Evolutionary conservation across 257 asterid species (phyloP), one percentile per base, ranked within the genome.

Genomic region (Ophiorrhiza pumila): DNA sequence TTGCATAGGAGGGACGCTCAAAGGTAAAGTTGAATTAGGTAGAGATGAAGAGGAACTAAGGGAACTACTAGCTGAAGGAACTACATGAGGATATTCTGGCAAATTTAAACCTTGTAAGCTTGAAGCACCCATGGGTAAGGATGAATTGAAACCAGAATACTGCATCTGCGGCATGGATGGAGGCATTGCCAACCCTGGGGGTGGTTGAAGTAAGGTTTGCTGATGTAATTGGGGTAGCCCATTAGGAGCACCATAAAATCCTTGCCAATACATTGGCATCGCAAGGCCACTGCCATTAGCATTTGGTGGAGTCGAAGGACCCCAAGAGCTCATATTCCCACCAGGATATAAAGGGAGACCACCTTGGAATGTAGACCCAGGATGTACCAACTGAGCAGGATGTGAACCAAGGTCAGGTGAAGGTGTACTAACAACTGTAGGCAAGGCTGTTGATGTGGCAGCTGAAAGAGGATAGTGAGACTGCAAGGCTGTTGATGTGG

Each of bases 191-290:
- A 91, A 60, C 58, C 94, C 96, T 18, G 90, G 84, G 77, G 99
- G 96, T 31, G 99, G 97, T 55, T 92, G 85, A 65, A 90, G 91
- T 79, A 95, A 77, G 73, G 97, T 65, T 71, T 90, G 99, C 49
- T 87, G 97, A 72, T 90, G 91, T 57, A 91, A 66, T 49, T 91
- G 99, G 37, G 96, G 93, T 15, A 90, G 71, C 58, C 87, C 97
- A 74, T 80, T 87, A 63, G 99, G 98, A 11, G 95, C 15, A 10
- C 97, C 98, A 81, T 92, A 95, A 79, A 64, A 92, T 55, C 98
- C 97, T 72, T 85, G 98, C 97, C 97, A 95, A 82, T 95, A 92
- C 97, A 91, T 87, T 22, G 99, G 98, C 95, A 94, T 86, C 5
- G 89, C 85, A 67, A 90, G 83, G 77, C 92, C 92, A 77, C 85